Conservation (phyloP, 2,329 filamentous ascomycete species). For the Dactylellina drechsleri region DNA sequence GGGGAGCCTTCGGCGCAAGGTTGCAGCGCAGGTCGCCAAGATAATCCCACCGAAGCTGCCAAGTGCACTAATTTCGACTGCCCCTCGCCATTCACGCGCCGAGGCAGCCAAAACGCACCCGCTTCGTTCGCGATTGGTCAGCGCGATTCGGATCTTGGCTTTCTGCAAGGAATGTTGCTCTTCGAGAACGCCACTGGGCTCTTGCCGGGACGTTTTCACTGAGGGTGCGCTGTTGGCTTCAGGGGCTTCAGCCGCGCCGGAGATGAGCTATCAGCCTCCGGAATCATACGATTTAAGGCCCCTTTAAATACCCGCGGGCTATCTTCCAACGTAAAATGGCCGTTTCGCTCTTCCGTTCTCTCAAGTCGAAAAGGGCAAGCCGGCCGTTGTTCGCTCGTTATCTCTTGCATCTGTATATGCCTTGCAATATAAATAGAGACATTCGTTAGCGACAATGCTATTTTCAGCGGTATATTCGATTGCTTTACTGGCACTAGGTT, state of each 20-base stretch:
- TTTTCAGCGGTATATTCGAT: slow-evolving; percentile 24
- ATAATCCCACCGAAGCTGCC: background rate
- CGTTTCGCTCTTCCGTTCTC: background rate
- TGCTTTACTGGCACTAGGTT: slow-evolving; percentile 23
- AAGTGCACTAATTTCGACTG: background rate
- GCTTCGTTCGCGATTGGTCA: slow-evolving; percentile 20
- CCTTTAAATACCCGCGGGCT: slow-evolving; percentile 17
- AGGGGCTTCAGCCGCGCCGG: slow-evolving; percentile 33
- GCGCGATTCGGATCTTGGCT: slow-evolving; percentile 39
- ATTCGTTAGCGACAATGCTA: slow-evolving; percentile 15
- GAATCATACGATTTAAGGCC: slow-evolving; percentile 10
- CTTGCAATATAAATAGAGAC: background rate
- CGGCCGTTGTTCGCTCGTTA: slow-evolving; percentile 7
- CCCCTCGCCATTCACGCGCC: background rate
- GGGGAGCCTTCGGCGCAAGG: background rate
- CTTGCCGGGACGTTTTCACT: background rate
- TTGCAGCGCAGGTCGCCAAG: slow-evolving; percentile 1
- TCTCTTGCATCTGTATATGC: background rate
- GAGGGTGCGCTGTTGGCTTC: slow-evolving; percentile 27
- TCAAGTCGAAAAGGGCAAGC: background rate
- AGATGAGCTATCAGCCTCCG: slow-evolving; percentile 35
- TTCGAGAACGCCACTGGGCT: slow-evolving; percentile 25
- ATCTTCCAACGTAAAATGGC: background rate
- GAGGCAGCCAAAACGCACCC: background rate
- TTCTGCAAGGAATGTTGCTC: background rate